Evolutionary conservation across 768 basidiomycete species (phyloP), one percentile per base, ranked within the genome.

Genomic region (Amanita pseudoporphyria): DNA sequence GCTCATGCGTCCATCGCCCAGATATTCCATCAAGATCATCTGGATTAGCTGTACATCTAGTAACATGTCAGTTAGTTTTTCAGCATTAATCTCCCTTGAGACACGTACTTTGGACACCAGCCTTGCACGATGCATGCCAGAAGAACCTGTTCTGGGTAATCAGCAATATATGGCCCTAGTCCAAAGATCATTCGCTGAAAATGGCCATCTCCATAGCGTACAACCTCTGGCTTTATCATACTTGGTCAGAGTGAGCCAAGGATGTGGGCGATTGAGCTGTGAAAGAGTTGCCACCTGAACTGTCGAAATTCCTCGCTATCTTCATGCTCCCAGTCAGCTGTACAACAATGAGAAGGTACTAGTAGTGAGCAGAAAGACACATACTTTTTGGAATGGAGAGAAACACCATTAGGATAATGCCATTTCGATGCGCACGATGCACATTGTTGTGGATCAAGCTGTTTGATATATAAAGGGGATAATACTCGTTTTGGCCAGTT

Each of bases 201-300:
- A 45, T 45, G 32, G n/a, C 43, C 24, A 30, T 45, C 26, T 35
- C 31, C n/a, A n/a, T n/a, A n/a, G n/a, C n/a, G n/a, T n/a, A n/a
- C n/a, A n/a, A n/a, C n/a, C n/a, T n/a, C n/a, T 9, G 32, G 24
- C 31, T 36, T 32, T 1, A 22, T 24, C 45, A 47, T 47, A 1
- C 31, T 10, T 14, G 45, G 33, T n/a, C 12, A 12, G 0, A 47
- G 45, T 13, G 45, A 21, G n/a, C 35, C 31, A 2, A 46, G 35
- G 7, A 46, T 46, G 3, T 46, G 31, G 35, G 6, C 3, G 13
- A 46, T 5, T 33, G 45, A 46, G 6, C 30, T 2, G 14, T 46
- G 45, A 19, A 46, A 46, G 2, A 46, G 30, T 4, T 46, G 28
- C 5, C 45, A 16, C 4, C 45, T 3, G 16, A 46, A 46, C 10